phyloP scores from a whole-genome alignment of 148 eudicot genomes.

The Rhododendron mucronatum region DNA sequence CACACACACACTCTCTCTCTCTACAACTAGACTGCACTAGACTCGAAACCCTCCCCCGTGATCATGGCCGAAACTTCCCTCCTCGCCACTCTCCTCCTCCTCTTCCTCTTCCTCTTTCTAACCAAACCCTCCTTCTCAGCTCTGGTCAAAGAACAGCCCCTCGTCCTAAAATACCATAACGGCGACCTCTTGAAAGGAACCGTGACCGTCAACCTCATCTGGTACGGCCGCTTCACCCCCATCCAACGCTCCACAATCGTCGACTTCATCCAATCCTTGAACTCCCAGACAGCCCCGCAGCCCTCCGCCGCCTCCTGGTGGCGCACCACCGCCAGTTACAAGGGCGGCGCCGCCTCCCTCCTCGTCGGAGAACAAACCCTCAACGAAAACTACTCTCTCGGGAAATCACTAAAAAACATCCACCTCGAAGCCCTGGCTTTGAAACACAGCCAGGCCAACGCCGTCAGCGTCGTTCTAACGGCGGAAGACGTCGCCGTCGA shows the following conservation, averaged over 20 bases:
- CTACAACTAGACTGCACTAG: background rate
- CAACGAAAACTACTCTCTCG: constrained; percentile 32
- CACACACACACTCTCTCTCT: background rate
- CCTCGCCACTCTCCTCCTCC: background rate
- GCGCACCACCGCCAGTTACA: constrained; percentile 36
- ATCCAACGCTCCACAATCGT: constrained; percentile 35
- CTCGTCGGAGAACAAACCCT: constrained; percentile 31
- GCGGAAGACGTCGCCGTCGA: constrained; percentile 39
- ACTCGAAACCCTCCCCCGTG: background rate
- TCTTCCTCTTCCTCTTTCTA: background rate
- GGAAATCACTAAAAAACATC: constrained; percentile 25
- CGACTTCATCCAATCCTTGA: constrained; percentile 30
- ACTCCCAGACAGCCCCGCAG: background rate
- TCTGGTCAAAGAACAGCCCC: constrained; percentile 27
- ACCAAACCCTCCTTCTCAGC: constrained; percentile 6
- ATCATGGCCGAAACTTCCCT: constrained; percentile 21
- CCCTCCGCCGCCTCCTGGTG: constrained; percentile 42
- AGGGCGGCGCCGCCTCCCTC: constrained; percentile 19
- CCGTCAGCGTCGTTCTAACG: constrained; percentile 40
- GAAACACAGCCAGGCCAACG: constrained; percentile 4
- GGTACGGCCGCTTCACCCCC: constrained; percentile 54
- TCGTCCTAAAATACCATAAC: constrained; percentile 38
- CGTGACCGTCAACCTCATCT: constrained; percentile 37
- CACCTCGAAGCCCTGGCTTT: constrained; percentile 21
- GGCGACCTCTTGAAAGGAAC: constrained; percentile 41